Base-by-base conservation (phyloP, 164 flowering plant species). In the Saururus chinensis region DNA sequence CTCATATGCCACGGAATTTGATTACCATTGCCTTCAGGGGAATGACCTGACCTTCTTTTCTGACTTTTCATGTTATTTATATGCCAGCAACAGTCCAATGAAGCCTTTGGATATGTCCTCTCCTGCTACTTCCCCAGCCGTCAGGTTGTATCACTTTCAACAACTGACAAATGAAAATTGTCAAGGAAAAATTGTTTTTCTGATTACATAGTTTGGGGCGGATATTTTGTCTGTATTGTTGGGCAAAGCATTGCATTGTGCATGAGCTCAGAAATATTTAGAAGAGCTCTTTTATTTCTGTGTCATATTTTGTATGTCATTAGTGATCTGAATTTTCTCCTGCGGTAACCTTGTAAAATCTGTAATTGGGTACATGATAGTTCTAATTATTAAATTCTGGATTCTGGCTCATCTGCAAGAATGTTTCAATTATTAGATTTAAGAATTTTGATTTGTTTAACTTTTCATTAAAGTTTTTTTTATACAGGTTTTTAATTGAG, bases 31-130 rank as follows among this genome's bases (percentile, higher is more conserved):
- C 67, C 87, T 90, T 72, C 81, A 73, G 69, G 85, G 80, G 66
- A 81, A 61, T 70, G 92, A 88, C 65, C 52, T 81, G 63, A 61
- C 88, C 37, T 1, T 93, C 22, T 93, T 76, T 77, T 83, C 97
- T 41, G 98, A 90, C 77, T 82, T 81, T 40, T 75, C 87, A 64
- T 66, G 74, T 40, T 53, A 9, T 45, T 17, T 70, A 57, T 56
- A 66, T 70, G 30, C 59, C 21, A 17, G 35, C 35, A 55, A 19
- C 1, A 19, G 70, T 69, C 26, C 64, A 16, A n/a, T 40, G 25
- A 58, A 0, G 48, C 62, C n/a, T 11, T 51, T 51, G 37, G 60
- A 62, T 65, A 55, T 26, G 14, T 52, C 48, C 48, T 45, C 61
- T 11, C 41, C 56, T 21, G 48, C 40, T 52, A 26, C 9, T 62